Evolutionary conservation across 2,329 filamentous ascomycete genomes (phyloP), one percentile per base, ranked within the genome.

Genomic region (Xylaria sp.): DNA sequence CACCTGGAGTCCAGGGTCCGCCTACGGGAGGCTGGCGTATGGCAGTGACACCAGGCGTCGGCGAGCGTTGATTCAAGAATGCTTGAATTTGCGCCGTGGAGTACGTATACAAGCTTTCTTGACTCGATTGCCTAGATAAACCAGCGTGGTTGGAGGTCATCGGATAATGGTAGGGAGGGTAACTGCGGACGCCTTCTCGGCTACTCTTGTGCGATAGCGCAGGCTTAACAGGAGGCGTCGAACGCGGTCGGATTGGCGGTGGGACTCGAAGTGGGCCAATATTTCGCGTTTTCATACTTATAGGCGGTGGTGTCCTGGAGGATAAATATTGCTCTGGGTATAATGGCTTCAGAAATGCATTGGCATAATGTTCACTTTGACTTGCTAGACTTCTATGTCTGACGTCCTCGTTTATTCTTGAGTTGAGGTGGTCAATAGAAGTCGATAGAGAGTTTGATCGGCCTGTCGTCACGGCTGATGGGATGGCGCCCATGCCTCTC

Each of bases 251-350:
- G 12, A 79, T 71, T 13, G 79, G 77, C 15, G 77, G 76, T 13
- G 77, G 78, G 3, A 78, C 81, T 55, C 77, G 75, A 13, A 78
- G 72, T 15, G 76, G 72, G 9, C 76, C 70, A 7, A 78, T 76
- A 34, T 78, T 81, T 30, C 81, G 78, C 4, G 80, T 82, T n/a
- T 77, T 77, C 76, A 84, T 80, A 71, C 80, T 84, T 32, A 83
- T 78, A 0, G 83, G 81, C 0, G 81, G 81, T 3, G 80, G 78
- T 0, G 80, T 79, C 61, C 73, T 80, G 10, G 77, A 72, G 63
- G 76, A 78, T 46, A 74, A 76, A 48, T 69, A 46, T 32, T 67
- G 71, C 36, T 56, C 55, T 50, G 57, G 36, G 25, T 59, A 53
- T 36, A 66, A 68, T 23, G 68, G 48, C 36, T 67, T 68, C 12